phyloP scores from a whole-genome alignment of 371 early-diverging fungal species.

The Parasitella parasitica region DNA sequence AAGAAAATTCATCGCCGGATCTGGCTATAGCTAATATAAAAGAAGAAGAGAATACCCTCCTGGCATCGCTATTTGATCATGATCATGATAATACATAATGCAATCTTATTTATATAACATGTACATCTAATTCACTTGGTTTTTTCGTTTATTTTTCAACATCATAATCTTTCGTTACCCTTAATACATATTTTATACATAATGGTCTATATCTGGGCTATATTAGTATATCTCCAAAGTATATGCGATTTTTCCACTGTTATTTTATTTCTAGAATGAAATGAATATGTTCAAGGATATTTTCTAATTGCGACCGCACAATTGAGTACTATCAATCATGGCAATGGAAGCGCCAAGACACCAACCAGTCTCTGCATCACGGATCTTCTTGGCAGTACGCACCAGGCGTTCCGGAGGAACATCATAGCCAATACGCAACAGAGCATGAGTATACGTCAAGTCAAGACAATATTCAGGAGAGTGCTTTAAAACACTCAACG shows the following conservation, averaged over 20 bases:
- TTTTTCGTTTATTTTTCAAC: neutral
- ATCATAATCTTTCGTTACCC: neutral
- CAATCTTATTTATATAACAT: neutral
- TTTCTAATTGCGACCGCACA: constrained; percentile 26
- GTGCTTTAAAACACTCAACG: constrained; percentile 37
- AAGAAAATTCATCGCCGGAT: neutral
- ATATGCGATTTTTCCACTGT: neutral
- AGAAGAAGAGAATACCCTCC: neutral
- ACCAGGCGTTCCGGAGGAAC: constrained; percentile 72
- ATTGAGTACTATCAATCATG: constrained; percentile 55
- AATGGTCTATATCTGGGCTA: too few species aligned
- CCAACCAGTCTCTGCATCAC: constrained; percentile 94
- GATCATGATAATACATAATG: neutral
- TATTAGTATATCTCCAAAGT: neutral
- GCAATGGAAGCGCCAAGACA: constrained; percentile 91
- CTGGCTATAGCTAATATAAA: neutral
- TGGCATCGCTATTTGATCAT: neutral
- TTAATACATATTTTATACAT: neutral
- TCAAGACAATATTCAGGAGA: constrained; percentile 84
- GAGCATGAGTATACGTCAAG: constrained; percentile 78
- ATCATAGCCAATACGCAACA: constrained; percentile 83
- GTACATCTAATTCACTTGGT: neutral
- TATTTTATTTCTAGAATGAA: too few species aligned
- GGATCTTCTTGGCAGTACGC: constrained; percentile 87
- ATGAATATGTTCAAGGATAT: neutral